A percentile compares a stretch with the other conserved stretches of the same genome.
Conservation (phyloP, 345 rosid genomes). For the Citrus mangshanensis region DNA sequence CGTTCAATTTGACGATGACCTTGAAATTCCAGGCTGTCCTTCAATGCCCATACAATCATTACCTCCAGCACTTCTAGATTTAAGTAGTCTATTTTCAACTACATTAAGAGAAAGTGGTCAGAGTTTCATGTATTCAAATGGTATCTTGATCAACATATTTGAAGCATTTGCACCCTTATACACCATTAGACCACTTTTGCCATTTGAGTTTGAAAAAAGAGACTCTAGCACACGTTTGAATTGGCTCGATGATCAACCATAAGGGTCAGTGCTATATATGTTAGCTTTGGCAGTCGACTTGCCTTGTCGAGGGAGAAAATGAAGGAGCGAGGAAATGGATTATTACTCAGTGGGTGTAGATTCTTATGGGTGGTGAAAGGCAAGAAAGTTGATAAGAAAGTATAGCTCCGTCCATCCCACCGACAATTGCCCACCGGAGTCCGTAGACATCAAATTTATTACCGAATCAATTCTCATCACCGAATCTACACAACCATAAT, state of each 20-base stretch:
- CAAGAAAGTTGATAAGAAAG: slow-evolving; percentile 11
- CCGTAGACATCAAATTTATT: too few species aligned
- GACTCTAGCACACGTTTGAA: background rate
- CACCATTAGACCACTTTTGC: slow-evolving; percentile 33
- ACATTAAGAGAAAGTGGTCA: slow-evolving; percentile 1
- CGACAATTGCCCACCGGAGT: too few species aligned
- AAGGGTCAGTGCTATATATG: slow-evolving; percentile 37
- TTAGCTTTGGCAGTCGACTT: slow-evolving; percentile 46
- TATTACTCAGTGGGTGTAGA: slow-evolving; percentile 23
- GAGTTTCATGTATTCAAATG: slow-evolving; percentile 15
- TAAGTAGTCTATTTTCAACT: slow-evolving; percentile 8
- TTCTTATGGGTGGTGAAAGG: slow-evolving; percentile 43
- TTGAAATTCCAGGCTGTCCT: slow-evolving; percentile 33
- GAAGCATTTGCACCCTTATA: slow-evolving; percentile 27
- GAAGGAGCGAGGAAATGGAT: slow-evolving; percentile 40
- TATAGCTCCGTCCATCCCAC: too few species aligned
- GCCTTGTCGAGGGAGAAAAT: slow-evolving; percentile 31
- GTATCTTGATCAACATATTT: slow-evolving; percentile 37
- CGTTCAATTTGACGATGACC: background rate
- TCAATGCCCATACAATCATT: slow-evolving; percentile 25
- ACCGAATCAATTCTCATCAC: too few species aligned
- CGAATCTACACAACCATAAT: too few species aligned
- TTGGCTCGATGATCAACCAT: slow-evolving; percentile 40
- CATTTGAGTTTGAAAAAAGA: slow-evolving; percentile 19
- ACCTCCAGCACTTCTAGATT: slow-evolving; percentile 27